phyloP scores from a whole-genome alignment of 306 rosid genomes.

The Acmispon strigosus region DNA sequence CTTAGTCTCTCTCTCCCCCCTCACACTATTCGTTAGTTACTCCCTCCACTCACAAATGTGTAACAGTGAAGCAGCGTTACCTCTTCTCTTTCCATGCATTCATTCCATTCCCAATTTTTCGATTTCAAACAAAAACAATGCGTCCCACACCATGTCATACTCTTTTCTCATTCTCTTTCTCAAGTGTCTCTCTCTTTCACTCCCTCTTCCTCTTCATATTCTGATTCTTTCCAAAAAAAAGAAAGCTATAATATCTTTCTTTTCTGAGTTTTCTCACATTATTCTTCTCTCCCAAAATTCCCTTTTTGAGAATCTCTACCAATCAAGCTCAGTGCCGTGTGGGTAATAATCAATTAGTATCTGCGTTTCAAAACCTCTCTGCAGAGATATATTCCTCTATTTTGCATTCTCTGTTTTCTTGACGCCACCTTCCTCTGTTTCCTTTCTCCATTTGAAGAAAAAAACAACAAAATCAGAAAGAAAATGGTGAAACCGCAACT shows the following conservation, averaged over 20 bases:
- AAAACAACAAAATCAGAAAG: background rate
- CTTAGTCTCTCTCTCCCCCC: too few species aligned
- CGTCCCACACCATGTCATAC: too few species aligned
- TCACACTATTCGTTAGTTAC: too few species aligned
- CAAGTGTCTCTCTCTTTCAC: too few species aligned
- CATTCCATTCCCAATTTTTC: too few species aligned
- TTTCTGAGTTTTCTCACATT: background rate
- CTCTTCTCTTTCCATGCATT: too few species aligned
- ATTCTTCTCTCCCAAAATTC: background rate
- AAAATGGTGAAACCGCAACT: conserved; percentile 26
- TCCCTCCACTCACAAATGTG: too few species aligned
- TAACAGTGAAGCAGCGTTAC: too few species aligned
- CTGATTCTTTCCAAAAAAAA: conserved; percentile 2
- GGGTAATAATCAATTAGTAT: background rate
- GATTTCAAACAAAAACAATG: too few species aligned
- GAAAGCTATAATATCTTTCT: background rate
- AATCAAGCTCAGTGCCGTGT: background rate
- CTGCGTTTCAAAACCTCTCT: background rate
- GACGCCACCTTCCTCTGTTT: too few species aligned
- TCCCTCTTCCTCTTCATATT: background rate
- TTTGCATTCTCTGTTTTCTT: background rate
- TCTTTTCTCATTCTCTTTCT: too few species aligned
- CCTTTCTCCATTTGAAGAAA: too few species aligned
- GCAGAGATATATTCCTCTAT: background rate
- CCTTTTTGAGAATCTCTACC: background rate